phyloP scores from a whole-genome alignment of 192 early-diverging fungal genomes.

The Piromyces sp. region DNA sequence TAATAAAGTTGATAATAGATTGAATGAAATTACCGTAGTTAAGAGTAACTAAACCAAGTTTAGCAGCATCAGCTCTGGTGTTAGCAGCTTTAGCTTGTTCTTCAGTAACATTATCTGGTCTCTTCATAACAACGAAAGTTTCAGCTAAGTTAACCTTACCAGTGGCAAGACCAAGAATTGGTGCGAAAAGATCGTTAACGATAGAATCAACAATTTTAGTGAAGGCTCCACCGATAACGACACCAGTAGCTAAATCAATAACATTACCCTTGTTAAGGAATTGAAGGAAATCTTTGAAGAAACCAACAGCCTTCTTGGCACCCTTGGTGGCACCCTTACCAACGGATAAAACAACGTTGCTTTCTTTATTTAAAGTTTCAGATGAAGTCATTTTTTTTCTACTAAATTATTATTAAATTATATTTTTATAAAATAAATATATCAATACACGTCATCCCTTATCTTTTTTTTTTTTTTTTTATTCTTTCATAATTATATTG shows the following conservation, averaged over 20 bases:
- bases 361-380: too few species aligned
- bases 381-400: too few species aligned
- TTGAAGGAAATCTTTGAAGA: conserved; percentile 31
- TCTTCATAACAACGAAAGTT: too few species aligned
- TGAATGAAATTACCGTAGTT: conserved; percentile 47
- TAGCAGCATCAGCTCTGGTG: conserved; percentile 9
- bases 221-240: conserved; percentile 43
- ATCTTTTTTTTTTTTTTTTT: too few species aligned
- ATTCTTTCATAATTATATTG: too few species aligned
- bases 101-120: too few species aligned
- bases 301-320: conserved; percentile 12
- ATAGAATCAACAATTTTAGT: conserved; percentile 10
- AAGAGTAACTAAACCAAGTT: conserved; percentile 26
- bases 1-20: conserved; percentile 43
- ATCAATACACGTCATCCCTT: too few species aligned
- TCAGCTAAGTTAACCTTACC: conserved; percentile 9
- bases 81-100: too few species aligned
- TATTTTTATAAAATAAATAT: too few species aligned
- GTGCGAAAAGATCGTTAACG: conserved; percentile 35
- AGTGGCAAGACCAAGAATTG: conserved; percentile 36
- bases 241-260: conserved; percentile 45
- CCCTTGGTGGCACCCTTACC: conserved; percentile 4
- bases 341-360: too few species aligned
- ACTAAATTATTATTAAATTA: too few species aligned
- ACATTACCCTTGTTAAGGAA: conserved; percentile 39